Base-by-base conservation (phyloP, 345 rosid genomes). In the Carallia pectinifolia region DNA sequence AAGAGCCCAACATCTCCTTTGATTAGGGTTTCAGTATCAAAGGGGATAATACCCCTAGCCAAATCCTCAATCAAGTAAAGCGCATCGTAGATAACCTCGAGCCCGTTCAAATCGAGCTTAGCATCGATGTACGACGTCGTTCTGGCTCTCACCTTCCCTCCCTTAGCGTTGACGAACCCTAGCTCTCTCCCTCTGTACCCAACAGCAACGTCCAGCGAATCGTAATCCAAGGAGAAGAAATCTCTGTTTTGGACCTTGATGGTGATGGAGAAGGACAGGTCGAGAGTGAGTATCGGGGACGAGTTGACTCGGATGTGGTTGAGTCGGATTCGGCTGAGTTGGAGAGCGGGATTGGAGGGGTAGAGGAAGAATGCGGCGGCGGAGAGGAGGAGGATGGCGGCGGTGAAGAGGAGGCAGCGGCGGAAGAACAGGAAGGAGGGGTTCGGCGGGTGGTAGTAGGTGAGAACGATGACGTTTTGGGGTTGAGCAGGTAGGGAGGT, bases 161-260 rank as follows among this genome's bases (percentile, higher is more conserved):
- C 93, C 1, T 31, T 47, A 13, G 97, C 86, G 17, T 63, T 81
- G 16, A 83, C 92, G 52, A 85, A 30, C 72, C 96, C 97, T 61
- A 94, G 79, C 83, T 87, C 84, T 74, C 87, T 84, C 71, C 89
- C 97, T 75, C 93, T 70, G 74, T 91, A 94, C 64, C 97, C 94
- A 61, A 94, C 78, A 40, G 89, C 85, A 19, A 87, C 90, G 18
- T 59, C 70, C 7, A 94, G 88, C 31, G 89, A 80, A 29, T 85
- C 79, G 70, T 88, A 88, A 36, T 83, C 78, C 1, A 94, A 77
- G 6, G 96, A 86, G 82, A 86, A 86, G 81, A 86, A 80, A 61
- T 94, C 93, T 5, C 79, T 73, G 72, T 91, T 94, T 15, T 52
- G 75, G 66, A 94, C 90, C 80, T 73, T 83, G 78, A 90, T 62